Evolutionary conservation across 2,329 filamentous ascomycete genomes (phyloP), one percentile per base, ranked within the genome.

Genomic region (Colletotrichum incanum): DNA sequence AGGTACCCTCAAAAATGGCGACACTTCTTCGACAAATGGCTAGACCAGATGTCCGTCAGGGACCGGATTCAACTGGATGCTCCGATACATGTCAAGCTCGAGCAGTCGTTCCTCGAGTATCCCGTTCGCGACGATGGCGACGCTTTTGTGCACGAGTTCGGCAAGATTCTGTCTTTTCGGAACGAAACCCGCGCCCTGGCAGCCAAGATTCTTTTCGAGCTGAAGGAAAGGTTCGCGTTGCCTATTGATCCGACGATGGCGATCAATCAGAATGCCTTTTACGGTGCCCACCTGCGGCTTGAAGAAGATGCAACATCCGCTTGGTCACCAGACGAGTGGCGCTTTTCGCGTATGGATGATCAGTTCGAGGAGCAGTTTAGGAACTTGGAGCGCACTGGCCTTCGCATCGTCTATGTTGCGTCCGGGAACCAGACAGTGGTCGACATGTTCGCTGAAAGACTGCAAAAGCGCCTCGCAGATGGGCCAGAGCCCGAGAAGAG

Each of bases 71-170:
- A 39, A 11, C 14, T 18, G 2, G 70, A 73, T 0, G 64, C 45
- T 0, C 78, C 79, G 9, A 75, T 79, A 5, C 79, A 81, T 66
- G 69, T 81, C 58, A 67, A 67, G 63, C 72, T 78, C 37, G 78
- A 77, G 54, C 82, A 82, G 71, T 79, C 80, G 0, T 83, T 81
- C 66, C 78, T 83, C 52, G 78, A 82, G 58, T 84, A 83, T 62
- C 82, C 82, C 12, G 79, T 80, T 5, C 77, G 75, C 54, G 77
- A 77, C 56, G 81, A 84, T 73, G 81, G 81, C 45, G 73, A 76
- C 54, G 75, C 74, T 16, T 80, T 84, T 39, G 79, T 77, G 1
- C 75, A 75, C 74, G 76, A 79, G 66, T 80, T 80, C 65, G 79
- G 79, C 76, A 80, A 80, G 75, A 76, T 80, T 59, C 64, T 80